Evolutionary conservation across 257 asterid genomes (phyloP).

Genomic region (Solanum arcanum): DNA sequence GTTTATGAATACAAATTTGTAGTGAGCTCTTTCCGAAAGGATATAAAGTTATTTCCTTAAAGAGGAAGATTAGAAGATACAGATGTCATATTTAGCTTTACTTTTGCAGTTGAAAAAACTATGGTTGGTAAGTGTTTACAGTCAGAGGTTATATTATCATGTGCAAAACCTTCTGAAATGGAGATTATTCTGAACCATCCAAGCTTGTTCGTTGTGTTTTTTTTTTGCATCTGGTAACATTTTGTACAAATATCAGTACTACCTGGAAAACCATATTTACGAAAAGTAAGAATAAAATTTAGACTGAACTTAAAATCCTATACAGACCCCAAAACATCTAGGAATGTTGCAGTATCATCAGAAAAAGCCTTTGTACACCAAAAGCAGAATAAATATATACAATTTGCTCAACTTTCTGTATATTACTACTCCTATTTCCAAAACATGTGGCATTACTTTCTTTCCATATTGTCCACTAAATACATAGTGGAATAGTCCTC

Average conservation of each 20-base stretch:
- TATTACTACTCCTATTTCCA: neutral
- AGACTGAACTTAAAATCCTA: neutral
- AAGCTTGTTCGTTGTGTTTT: neutral
- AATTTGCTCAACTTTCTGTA: neutral
- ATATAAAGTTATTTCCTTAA: neutral
- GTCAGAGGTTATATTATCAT: neutral
- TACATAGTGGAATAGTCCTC: neutral
- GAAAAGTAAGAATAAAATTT: neutral
- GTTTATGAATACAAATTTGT: neutral
- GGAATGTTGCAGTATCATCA: neutral
- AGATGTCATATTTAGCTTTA: neutral
- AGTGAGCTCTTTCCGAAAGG: neutral
- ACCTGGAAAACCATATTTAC: neutral
- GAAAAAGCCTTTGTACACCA: neutral
- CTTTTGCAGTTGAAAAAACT: neutral
- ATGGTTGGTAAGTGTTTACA: neutral
- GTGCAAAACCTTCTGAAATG: neutral
- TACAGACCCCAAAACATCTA: neutral
- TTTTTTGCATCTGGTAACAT: neutral
- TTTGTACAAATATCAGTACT: neutral
- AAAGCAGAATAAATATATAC: neutral
- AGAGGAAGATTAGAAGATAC: neutral
- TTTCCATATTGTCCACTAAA: neutral
- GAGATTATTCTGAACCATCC: neutral
- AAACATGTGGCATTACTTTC: neutral